These are phyloP conservation scores for Penicillium sp. DNA, from an alignment of 2,329 filamentous ascomycete species.

Conservation along the genomic window DNA sequence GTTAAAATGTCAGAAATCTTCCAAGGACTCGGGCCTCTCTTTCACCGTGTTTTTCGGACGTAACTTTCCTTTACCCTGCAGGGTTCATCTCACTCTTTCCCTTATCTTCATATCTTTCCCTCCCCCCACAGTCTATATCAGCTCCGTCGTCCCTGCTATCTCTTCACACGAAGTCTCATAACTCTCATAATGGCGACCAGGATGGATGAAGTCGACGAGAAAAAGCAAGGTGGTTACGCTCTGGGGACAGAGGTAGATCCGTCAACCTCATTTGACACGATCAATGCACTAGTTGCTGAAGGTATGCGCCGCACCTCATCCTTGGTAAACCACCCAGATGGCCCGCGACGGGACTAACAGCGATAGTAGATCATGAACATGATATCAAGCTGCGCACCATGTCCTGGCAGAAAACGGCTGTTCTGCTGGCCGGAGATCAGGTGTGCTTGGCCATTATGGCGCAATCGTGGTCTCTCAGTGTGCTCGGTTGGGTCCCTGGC, in stretches of 20 bases:
- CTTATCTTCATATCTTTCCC: neutral
- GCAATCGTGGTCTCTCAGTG: slow-evolving; percentile 49
- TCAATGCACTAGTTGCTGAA: slow-evolving; percentile 22
- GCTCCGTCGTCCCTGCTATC: neutral
- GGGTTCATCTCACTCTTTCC: neutral
- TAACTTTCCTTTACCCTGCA: neutral
- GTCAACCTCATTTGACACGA: slow-evolving; percentile 14
- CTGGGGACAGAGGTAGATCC: slow-evolving; percentile 11
- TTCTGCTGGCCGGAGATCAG: slow-evolving; percentile 50
- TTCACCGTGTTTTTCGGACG: neutral
- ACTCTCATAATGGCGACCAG: neutral
- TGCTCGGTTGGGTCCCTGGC: slow-evolving; percentile 24
- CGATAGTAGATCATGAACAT: slow-evolving; percentile 19
- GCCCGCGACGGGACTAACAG: neutral
- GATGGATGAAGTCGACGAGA: slow-evolving; percentile 4
- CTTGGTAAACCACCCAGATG: neutral
- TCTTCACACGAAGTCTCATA: neutral
- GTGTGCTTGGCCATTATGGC: slow-evolving; percentile 55
- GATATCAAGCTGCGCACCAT: slow-evolving; percentile 56
- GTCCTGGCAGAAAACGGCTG: slow-evolving; percentile 55
- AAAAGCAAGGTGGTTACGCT: slow-evolving; percentile 11
- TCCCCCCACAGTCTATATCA: neutral
- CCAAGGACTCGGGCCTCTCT: neutral
- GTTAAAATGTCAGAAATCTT: neutral
- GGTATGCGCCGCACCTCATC: slow-evolving; percentile 1